These are phyloP conservation scores for Scutellaria baicalensis DNA, from an alignment of 257 asterid species.

Conservation along the genomic window DNA sequence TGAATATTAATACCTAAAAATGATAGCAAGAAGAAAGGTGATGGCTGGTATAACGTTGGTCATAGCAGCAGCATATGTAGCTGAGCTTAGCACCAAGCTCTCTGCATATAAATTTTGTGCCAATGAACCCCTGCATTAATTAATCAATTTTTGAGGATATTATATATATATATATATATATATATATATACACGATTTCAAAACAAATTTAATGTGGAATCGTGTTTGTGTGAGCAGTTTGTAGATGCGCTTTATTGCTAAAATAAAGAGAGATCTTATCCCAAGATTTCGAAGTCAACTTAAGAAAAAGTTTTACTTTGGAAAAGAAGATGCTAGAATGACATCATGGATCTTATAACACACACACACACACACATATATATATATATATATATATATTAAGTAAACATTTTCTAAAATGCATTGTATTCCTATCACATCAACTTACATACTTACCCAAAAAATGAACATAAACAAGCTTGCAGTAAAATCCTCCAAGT, in stretches of 20 bases:
- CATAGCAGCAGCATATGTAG: slow-evolving; percentile 54
- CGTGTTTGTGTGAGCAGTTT: too few relatives aligned
- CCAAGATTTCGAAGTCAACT: background rate
- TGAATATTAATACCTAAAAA: slow-evolving; percentile 28
- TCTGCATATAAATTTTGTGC: slow-evolving; percentile 48
- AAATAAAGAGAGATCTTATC: background rate
- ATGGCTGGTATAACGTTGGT: slow-evolving; percentile 51
- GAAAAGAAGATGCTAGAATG: background rate
- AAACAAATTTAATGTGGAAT: too few relatives aligned
- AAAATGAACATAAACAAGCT: slow-evolving; percentile 35
- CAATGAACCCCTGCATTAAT: slow-evolving; percentile 49
- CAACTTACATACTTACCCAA: slow-evolving; percentile 37
- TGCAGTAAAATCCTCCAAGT: slow-evolving; percentile 35
- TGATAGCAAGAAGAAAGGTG: slow-evolving; percentile 41
- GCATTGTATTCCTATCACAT: background rate
- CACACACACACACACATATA: too few relatives aligned
- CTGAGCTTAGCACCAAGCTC: slow-evolving; percentile 47
- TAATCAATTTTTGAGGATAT: background rate
- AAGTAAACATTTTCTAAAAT: too few relatives aligned
- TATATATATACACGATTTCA: too few relatives aligned
- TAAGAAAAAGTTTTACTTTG: background rate
- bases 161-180: background rate
- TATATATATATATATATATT: too few relatives aligned
- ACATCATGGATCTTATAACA: background rate
- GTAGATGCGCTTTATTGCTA: too few relatives aligned